Conservation (phyloP, 176 grass and related monocot species). For the Eleusine coracana region DNA sequence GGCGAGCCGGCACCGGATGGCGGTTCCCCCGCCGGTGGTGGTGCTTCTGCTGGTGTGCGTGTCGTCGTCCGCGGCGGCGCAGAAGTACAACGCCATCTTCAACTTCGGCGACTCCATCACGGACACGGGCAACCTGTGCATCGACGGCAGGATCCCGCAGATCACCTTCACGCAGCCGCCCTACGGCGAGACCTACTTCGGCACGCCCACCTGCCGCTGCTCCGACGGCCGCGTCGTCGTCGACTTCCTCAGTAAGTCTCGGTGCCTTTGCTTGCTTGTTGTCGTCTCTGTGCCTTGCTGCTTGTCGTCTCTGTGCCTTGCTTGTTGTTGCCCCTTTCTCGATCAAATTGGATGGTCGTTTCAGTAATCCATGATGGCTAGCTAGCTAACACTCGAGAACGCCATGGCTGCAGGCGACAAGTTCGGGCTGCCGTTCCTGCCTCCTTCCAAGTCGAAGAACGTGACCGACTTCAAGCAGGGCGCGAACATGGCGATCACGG, state of each 20-base stretch:
- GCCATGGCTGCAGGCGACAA: conserved; percentile 1
- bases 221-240: conserved; percentile 59
- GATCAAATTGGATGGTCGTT: not conserved
- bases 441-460: conserved; percentile 51
- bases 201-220: conserved; percentile 66
- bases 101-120: conserved; percentile 83
- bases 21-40: not conserved
- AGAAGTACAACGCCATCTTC: conserved; percentile 69
- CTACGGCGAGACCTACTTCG: conserved; percentile 77
- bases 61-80: conserved; percentile 22
- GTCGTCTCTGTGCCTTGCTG: not conserved
- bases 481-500: conserved; percentile 75
- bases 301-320: not conserved
- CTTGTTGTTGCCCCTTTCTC: not conserved
- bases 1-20: not conserved
- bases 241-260: conserved; percentile 57
- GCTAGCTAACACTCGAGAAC: no score
- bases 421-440: conserved; percentile 61
- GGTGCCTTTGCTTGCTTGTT: not conserved
- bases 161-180: conserved; percentile 74
- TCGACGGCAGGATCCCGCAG: conserved; percentile 38
- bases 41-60: not conserved
- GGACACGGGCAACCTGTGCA: conserved; percentile 77
- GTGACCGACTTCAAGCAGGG: conserved; percentile 55
- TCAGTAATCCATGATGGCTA: no score